These are phyloP conservation scores for Saccharum hybrid DNA, from an alignment of 202 grass and related monocot genomes.

Conservation along the genomic window DNA sequence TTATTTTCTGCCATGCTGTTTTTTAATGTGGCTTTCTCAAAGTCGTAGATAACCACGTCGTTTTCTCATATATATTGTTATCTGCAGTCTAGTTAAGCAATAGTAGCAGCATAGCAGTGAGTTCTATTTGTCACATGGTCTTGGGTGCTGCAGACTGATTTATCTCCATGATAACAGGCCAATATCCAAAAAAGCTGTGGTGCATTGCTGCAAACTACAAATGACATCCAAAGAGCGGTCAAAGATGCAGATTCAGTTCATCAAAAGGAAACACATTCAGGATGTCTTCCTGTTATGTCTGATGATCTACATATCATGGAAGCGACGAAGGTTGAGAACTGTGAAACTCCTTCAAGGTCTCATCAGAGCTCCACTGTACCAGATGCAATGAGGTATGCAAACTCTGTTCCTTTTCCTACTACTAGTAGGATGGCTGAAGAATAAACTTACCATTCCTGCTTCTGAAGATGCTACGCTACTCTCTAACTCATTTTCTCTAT, in stretches of 20 bases:
- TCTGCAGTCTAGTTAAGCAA: neutral
- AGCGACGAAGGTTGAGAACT: slow-evolving; percentile 32
- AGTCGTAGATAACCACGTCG: slow-evolving; percentile 1
- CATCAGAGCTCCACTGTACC: slow-evolving; percentile 41
- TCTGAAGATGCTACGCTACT: neutral
- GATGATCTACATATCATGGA: slow-evolving; percentile 37
- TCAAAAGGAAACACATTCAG: slow-evolving; percentile 22
- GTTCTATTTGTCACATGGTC: neutral
- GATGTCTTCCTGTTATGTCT: slow-evolving; percentile 18
- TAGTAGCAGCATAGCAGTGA: neutral
- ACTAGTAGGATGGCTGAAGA: neutral
- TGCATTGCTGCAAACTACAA: slow-evolving; percentile 44
- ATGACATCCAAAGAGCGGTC: slow-evolving; percentile 36
- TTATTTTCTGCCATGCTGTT: neutral
- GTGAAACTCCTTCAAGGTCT: slow-evolving; percentile 39
- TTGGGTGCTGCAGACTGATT: slow-evolving; percentile 23
- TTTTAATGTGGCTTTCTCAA: neutral
- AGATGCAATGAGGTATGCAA: slow-evolving; percentile 51
- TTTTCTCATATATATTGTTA: neutral
- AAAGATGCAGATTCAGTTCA: slow-evolving; percentile 17
- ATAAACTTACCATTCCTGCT: neutral
- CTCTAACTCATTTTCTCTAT: neutral
- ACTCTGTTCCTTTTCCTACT: slow-evolving; percentile 6
- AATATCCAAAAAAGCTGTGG: slow-evolving; percentile 19
- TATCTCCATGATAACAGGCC: slow-evolving; percentile 37